Base-by-base conservation (phyloP, 2,329 filamentous ascomycete genomes). In the Arthrobotrys megalospora region DNA sequence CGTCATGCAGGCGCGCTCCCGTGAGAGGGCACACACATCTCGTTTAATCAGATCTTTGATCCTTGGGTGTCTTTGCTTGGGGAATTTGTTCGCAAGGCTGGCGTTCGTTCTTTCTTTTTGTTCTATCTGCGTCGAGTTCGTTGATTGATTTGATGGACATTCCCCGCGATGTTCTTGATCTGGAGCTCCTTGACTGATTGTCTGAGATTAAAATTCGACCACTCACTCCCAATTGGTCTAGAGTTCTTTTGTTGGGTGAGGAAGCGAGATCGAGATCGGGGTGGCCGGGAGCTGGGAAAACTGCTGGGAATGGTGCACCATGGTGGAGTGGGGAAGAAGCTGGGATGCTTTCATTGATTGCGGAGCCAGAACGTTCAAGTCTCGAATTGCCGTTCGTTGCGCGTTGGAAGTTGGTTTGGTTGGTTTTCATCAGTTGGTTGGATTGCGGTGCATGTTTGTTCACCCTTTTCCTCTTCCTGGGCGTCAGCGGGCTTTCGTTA, bases 201-300 rank as follows among this genome's bases (percentile, higher is more conserved):
- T 67, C 50, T 67, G 21, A 67, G 64, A 67, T 67, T 67, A 67
- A 67, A 67, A 55, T 41, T 67, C 55, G 64, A 67, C 64, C 64
- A 67, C 64, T 55, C 48, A 45, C 45, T 52, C 48, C 64, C 6
- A 67, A 67, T 67, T 48, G 41, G 60, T 64, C 24, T 19, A 48
- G 38, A 36, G 60, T 64, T 64, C 52, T 64, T 36, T 48, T 64
- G 38, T 60, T 60, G 55, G 55, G 55, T 8, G 16, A 36, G 24
- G 38, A 47, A 64, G 60, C 60, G 43, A 64, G 41, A 64, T 64
- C 60, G 21, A 11, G 60, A 36, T 64, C 60, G 60, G 60, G 60
- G n/a, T 60, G 60, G 11, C 60, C 41, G 43, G 36, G 58, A 47
- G 34, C 38, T 63, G 58, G 38, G 21, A 48, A 47, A 55, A 52